Evolutionary conservation across 441 rosid genomes (phyloP), one percentile per base, ranked within the genome.

Genomic region (Populus hybrid): DNA sequence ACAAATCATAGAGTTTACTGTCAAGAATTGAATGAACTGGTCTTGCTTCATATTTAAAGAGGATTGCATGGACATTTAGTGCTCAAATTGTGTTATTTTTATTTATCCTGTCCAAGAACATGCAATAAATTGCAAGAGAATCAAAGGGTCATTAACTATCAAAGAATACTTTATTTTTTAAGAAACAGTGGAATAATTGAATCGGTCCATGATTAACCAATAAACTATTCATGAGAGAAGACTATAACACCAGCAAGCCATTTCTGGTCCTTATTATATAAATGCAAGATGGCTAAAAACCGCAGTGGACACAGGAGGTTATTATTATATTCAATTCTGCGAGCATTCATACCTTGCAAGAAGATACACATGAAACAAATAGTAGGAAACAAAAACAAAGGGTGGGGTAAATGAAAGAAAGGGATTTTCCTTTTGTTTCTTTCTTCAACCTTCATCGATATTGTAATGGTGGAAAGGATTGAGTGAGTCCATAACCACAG

Each of bases 401-500:
- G 30, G 69, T 6, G 30, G 32, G 69, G 5, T 46, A 10, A 23
- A 0, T 12, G 28, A 42, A 78, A 72, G 66, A 71, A 42, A 50
- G 32, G 26, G 69, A 59, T 67, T 73, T 30, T 72, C 54, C n/a
- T 59, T 65, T 36, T 28, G 36, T 32, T 67, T 18, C 18, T 57
- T 21, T 50, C 32, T 63, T 76, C 16, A 46, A 46, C 36, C 8
- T 34, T 42, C 4, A 26, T 63, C 57, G 61, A 10, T 57, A 21
- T 38, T 61, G 8, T 71, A 10, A 23, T 67, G 18, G 26, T 59
- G 65, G 26, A 76, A 32, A 57, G 78, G 71, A 54, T 61, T 32
- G 36, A 67, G 59, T 76, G 18, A n/a, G 26, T 74, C 20, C 57
- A 67, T 24, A 28, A 57, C 64, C 72, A 68, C 30, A 70, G 54